Base-by-base conservation (phyloP, 306 rosid genomes). In the Hippophae tibetana region DNA sequence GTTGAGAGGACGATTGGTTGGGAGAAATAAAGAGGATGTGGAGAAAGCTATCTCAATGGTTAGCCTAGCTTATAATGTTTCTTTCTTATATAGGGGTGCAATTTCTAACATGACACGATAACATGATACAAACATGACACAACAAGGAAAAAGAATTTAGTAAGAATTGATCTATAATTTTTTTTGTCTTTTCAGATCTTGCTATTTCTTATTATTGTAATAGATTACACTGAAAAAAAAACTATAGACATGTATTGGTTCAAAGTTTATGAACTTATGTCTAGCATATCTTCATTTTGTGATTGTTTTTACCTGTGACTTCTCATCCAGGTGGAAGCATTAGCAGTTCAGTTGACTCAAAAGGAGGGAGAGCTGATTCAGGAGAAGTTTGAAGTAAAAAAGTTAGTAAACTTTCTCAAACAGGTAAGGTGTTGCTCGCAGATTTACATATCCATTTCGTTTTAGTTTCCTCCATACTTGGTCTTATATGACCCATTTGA, bases 311-410 rank as follows among this genome's bases (percentile, higher is more conserved):
- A 42, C 52, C 43, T 26, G 40, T 42, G 49, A 45, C 54, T 47
- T 72, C 63, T 73, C 62, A 18, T 67, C 18, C 70, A 92, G 98
- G 98, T 92, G 67, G 98, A 92, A 83, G 98, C 98, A 74, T 74
- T 92, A 57, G 98, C 98, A 2, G 96, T 85, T 56, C 87, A 92
- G 79, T 80, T 92, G 81, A 92, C 98, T 68, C 96, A 92, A 76
- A 83, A 85, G 48, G 98, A 92, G 81, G 98, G 98, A 70, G 98
- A 92, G 61, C 61, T 92, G 81, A 92, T 92, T 74, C 98, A 92
- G 66, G 98, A 92, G 72, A 92, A 92, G 86, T 87, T 85, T 78
- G 98, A 92, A 92, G 96, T 92, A 82, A 85, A 92, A 69, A 87
- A 83, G 83, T 84, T 92, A 38, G 87, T 80, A 13, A 83, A 74